Evolutionary conservation across 352 stramenopile genomes (phyloP).

Genomic region (Globisporangium nodosum): DNA sequence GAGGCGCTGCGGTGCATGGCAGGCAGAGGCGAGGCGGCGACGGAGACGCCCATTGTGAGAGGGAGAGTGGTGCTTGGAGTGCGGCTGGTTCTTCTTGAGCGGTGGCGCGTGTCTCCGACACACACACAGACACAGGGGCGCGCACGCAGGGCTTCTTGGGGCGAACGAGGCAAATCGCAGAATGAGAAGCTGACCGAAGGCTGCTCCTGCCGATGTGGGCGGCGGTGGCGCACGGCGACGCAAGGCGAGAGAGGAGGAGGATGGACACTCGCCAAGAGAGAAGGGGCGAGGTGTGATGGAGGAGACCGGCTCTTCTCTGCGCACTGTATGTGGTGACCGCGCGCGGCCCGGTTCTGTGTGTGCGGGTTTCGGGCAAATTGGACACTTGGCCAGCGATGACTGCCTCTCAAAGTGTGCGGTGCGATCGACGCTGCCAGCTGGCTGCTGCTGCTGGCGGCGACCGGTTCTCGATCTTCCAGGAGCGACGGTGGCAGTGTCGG

Average conservation of each 20-base stretch:
- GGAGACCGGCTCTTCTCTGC: constrained; percentile 7
- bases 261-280: not conserved
- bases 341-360: not conserved
- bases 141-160: not conserved
- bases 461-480: too few relatives aligned
- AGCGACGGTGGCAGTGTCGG: too few relatives aligned
- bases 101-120: constrained; percentile 4
- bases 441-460: too few relatives aligned
- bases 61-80: not conserved
- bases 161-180: constrained; percentile 3
- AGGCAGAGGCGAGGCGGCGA: constrained; percentile 5
- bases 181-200: not conserved
- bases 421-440: too few relatives aligned
- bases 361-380: not conserved
- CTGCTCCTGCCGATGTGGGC: too few relatives aligned
- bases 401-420: not conserved
- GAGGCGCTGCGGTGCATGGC: constrained; percentile 3
- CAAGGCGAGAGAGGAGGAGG: not conserved
- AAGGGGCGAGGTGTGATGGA: not conserved
- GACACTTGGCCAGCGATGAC: not conserved
- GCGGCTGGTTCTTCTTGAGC: not conserved
- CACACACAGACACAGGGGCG: not conserved
- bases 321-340: constrained; percentile 3
- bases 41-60: constrained; percentile 7
- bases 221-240: too few relatives aligned